Percentiles rank a stretch among this genome's conserved stretches.
phyloP scores from a whole-genome alignment of 441 rosid species.

The Capsella rubella region DNA sequence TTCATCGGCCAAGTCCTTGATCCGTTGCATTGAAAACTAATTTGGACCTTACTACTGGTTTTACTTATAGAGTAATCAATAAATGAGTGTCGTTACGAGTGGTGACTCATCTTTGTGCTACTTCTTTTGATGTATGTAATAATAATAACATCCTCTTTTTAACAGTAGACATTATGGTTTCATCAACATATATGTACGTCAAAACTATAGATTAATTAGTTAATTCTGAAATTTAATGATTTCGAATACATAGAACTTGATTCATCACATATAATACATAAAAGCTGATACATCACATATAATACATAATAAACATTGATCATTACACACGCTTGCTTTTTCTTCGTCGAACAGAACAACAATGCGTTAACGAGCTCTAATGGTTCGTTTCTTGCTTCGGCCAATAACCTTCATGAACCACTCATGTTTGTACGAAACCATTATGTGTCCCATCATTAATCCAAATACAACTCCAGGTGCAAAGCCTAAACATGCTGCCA shows the following conservation, averaged over 20 bases:
- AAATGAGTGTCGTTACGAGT: conserved; percentile 10
- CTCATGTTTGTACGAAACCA: neutral
- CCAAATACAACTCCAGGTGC: neutral
- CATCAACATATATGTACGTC: no score
- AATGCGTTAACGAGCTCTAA: neutral
- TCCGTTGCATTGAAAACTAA: conserved; percentile 45
- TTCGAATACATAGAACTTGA: no score
- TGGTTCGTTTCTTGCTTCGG: neutral
- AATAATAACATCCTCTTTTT: neutral
- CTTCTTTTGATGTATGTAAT: neutral
- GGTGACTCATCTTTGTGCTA: conserved; percentile 10
- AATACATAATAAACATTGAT: no score
- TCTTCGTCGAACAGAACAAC: neutral
- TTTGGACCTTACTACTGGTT: conserved; percentile 5
- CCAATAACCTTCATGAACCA: neutral
- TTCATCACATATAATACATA: no score
- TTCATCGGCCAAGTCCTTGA: conserved; percentile 76
- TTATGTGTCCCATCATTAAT: neutral
- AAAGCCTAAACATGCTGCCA: neutral
- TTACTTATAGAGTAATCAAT: neutral
- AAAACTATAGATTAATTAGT: no score
- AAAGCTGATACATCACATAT: no score
- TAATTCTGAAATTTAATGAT: no score
- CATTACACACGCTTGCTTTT: neutral
- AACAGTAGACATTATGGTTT: no score